Conservation (phyloP, 2,329 filamentous ascomycete genomes). For the Penicillium brasilianum region DNA sequence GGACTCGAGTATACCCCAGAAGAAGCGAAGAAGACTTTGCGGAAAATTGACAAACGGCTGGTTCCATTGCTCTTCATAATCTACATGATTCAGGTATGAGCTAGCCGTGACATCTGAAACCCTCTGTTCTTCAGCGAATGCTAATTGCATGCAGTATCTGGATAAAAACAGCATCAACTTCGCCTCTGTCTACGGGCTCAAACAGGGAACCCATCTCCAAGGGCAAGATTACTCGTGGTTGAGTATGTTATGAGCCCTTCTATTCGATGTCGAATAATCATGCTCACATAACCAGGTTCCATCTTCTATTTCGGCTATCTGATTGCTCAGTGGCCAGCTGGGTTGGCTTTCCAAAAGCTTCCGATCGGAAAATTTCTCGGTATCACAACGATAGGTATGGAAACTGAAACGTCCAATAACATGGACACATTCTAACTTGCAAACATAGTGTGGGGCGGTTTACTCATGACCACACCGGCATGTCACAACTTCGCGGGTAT, state of each 20-base stretch:
- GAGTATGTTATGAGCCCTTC: constrained; percentile 16
- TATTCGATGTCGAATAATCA: rapidly evolving
- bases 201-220: constrained; percentile 32
- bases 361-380: constrained; percentile 54
- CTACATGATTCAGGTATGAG: constrained; percentile 62
- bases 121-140: neutral
- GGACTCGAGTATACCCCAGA: constrained; percentile 30
- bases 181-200: constrained; percentile 39
- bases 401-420: rapidly evolving
- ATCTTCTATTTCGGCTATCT: constrained; percentile 60
- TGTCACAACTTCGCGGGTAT: constrained; percentile 52
- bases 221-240: constrained; percentile 38
- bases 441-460: constrained; percentile 46
- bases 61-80: constrained; percentile 63
- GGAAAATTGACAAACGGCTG: constrained; percentile 62
- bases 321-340: constrained; percentile 52
- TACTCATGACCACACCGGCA: constrained; percentile 53
- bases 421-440: neutral
- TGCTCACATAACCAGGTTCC: constrained; percentile 34
- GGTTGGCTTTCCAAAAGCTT: constrained; percentile 51
- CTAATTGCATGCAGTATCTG: constrained; percentile 40
- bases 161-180: constrained; percentile 62
- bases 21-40: constrained; percentile 47
- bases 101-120: neutral
- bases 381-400: constrained; percentile 43